phyloP scores from a whole-genome alignment of 2,329 filamentous ascomycete genomes.

The Ceratocystis albifundus region DNA sequence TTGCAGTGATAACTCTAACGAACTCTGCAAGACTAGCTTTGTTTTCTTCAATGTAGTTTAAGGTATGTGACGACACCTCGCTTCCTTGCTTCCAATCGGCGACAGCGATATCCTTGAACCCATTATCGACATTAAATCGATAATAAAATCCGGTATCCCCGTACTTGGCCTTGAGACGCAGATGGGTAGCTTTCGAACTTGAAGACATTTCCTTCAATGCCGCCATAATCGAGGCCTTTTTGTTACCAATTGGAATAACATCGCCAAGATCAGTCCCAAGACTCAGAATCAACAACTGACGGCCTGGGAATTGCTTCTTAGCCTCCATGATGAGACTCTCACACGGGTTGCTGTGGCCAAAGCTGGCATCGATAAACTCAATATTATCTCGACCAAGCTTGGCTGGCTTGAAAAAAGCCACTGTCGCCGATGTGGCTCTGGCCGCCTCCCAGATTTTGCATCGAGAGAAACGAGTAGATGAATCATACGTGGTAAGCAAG shows the following conservation, averaged over 20 bases:
- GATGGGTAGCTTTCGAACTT: neutral
- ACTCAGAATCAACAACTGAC: constrained; percentile 25
- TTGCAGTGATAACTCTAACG: neutral
- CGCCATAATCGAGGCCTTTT: neutral
- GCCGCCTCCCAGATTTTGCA: constrained; percentile 29
- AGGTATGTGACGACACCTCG: constrained; percentile 25
- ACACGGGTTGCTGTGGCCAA: constrained; percentile 30
- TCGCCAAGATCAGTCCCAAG: constrained; percentile 27
- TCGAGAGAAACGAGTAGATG: constrained; percentile 21
- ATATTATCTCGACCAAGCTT: constrained; percentile 26
- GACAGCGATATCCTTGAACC: constrained; percentile 26
- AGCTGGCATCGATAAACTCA: constrained; percentile 28
- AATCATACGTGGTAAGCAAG: constrained; percentile 28
- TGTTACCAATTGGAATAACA: constrained; percentile 24
- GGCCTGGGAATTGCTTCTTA: constrained; percentile 25
- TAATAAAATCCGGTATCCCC: constrained; percentile 25
- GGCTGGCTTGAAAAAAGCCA: constrained; percentile 29
- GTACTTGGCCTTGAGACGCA: constrained; percentile 23
- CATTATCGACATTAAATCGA: constrained; percentile 28
- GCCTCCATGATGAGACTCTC: constrained; percentile 29
- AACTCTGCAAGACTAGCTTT: neutral
- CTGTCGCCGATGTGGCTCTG: constrained; percentile 28
- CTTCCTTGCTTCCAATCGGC: constrained; percentile 27
- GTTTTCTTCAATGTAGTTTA: constrained; percentile 24
- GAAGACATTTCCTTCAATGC: neutral